Evolutionary conservation across 176 grass and related monocot genomes (phyloP), one percentile per base, ranked within the genome.

Genomic region (Oryza australiensis): DNA sequence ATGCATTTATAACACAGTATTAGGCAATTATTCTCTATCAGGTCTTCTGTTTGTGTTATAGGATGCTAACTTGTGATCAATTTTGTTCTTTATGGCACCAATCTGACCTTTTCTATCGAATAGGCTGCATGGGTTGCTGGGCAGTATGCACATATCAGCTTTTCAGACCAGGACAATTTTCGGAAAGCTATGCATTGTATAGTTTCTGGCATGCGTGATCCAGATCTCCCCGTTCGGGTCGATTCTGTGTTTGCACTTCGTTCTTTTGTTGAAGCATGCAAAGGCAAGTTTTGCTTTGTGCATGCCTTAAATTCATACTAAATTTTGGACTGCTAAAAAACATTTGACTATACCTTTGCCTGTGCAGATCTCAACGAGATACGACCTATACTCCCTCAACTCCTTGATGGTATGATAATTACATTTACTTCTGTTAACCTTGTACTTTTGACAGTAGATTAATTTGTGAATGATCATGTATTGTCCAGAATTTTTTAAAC

Each of bases 81-180:
- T 22, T 57, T 15, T 74, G 20, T 33, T 24, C n/a, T 81, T 72
- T 75, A 68, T 5, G 40, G 18, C 78, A 78, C 26, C 67, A 45
- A 90, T 69, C 51, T 90, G 62, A 66, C 35, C 29, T 84, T 26
- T 85, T 76, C 5, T 72, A 75, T 82, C 18, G 57, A 78, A 53
- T 78, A 97, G 94, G 94, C 94, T 68, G 94, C 91, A 84, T 97
- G 94, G 94, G 94, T 97, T 87, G 91, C 94, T 84, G 94, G 94
- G 35, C 94, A 97, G 85, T 97, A 97, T 89, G 94, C 94, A 26
- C 91, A 94, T 84, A 94, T 97, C 68, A 94, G 84, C 68, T 97
- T 97, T 57, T 88, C 67, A 30, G 87, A 94, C 12, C 87, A 70
- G 3, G 77, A 74, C 62, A 94, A 94, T 70, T 97, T 97, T 66